Percentiles rank a stretch among this genome's conserved stretches.
These are phyloP conservation scores for Suaeda aralocaspica DNA, from an alignment of 148 eudicot species.

Conservation along the genomic window DNA sequence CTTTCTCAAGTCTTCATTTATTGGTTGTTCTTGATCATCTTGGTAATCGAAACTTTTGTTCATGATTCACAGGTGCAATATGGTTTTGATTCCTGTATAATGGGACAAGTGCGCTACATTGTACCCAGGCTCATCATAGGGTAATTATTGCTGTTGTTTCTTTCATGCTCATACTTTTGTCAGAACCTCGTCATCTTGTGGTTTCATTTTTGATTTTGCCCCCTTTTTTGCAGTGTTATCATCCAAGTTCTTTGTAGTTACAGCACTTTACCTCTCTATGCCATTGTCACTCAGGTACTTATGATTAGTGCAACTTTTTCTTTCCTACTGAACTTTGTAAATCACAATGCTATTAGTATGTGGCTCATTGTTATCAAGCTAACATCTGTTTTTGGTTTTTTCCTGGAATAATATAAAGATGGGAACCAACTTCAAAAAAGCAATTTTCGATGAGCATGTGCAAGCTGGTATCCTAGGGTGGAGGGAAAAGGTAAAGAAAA, in stretches of 20 bases:
- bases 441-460: slow-evolving; percentile 79
- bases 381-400: neutral
- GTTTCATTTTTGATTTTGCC: slow-evolving; percentile 6
- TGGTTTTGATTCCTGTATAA: slow-evolving; percentile 64
- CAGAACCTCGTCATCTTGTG: slow-evolving; percentile 24
- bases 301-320: no score
- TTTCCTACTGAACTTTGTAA: neutral
- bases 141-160: slow-evolving; percentile 23
- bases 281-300: slow-evolving; percentile 76
- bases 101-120: slow-evolving; percentile 56
- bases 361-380: neutral
- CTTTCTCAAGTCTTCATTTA: neutral
- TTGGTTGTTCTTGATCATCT: neutral
- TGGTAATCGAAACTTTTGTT: neutral
- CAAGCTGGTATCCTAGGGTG: slow-evolving; percentile 83
- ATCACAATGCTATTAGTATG: neutral
- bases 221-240: slow-evolving; percentile 49
- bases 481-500: slow-evolving; percentile 63
- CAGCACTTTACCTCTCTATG: slow-evolving; percentile 90
- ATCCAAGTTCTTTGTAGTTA: slow-evolving; percentile 85
- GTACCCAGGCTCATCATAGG: slow-evolving; percentile 70
- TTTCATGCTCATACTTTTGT: neutral
- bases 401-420: slow-evolving; percentile 39
- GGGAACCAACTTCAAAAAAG: slow-evolving; percentile 80
- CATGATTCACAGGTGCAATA: slow-evolving; percentile 43